phyloP scores from a whole-genome alignment of 1,139 yeast species.

The Magnusiomyces suaveolens region DNA sequence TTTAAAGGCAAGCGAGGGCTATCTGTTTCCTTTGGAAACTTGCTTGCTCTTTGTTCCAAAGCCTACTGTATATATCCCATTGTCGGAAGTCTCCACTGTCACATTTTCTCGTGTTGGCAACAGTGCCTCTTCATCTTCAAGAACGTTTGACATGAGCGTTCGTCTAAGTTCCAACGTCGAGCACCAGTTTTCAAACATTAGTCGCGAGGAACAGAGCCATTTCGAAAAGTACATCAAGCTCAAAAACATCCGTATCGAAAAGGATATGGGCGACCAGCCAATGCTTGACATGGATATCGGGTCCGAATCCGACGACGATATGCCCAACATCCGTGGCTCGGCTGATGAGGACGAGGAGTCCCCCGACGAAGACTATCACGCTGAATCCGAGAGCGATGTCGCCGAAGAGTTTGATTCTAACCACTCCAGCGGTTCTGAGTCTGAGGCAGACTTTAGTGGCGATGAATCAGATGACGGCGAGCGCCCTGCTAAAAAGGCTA shows the following conservation, averaged over 20 bases:
- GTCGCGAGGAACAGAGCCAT: slow-evolving; percentile 77
- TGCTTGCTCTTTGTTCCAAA: slow-evolving; percentile 86
- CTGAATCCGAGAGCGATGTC: slow-evolving; percentile 60
- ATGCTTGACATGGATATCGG: slow-evolving; percentile 9
- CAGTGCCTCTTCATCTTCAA: slow-evolving; percentile 56
- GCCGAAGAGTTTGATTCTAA: slow-evolving; percentile 79
- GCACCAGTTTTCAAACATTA: slow-evolving; percentile 81
- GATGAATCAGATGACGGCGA: not conserved
- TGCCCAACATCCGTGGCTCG: slow-evolving; percentile 29
- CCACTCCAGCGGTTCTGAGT: not conserved
- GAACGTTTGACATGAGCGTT: slow-evolving; percentile 89
- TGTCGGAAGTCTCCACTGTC: slow-evolving; percentile 63
- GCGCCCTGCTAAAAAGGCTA: not conserved
- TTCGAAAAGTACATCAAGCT: slow-evolving; percentile 68
- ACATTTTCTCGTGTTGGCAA: slow-evolving; percentile 86
- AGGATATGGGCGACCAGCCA: slow-evolving; percentile 39
- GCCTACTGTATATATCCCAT: slow-evolving; percentile 88
- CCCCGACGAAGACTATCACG: slow-evolving; percentile 48
- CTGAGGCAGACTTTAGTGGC: not conserved
- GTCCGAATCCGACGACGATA: slow-evolving; percentile 14
- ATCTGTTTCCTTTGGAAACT: slow-evolving; percentile 80
- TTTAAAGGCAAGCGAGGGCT: slow-evolving; percentile 90
- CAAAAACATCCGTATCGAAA: slow-evolving; percentile 71
- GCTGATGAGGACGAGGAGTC: slow-evolving; percentile 49
- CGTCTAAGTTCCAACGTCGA: slow-evolving; percentile 56